phyloP scores from a whole-genome alignment of 345 rosid species.

The Corymbia maculata region DNA sequence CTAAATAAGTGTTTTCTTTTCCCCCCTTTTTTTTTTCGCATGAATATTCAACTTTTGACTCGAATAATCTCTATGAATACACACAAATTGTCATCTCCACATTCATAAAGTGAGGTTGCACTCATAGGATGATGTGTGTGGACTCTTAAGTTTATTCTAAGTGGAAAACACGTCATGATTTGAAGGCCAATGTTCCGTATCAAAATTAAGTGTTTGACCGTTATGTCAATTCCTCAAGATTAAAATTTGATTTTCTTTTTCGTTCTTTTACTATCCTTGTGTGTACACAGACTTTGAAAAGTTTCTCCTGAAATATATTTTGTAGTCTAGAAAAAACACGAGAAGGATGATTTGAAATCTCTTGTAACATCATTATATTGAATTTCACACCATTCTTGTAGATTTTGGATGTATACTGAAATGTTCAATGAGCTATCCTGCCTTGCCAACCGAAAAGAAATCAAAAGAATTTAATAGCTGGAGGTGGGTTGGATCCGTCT shows the following conservation, averaged over 20 bases:
- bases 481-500: background rate
- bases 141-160: background rate
- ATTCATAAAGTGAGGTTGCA: background rate
- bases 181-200: too few species aligned
- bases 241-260: too few species aligned
- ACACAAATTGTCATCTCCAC: background rate
- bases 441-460: background rate
- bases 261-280: background rate
- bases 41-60: background rate
- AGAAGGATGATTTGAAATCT: background rate
- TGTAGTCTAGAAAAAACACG: background rate
- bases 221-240: background rate
- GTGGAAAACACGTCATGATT: background rate
- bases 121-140: background rate
- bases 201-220: background rate
- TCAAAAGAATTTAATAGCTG: background rate
- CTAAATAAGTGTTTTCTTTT: background rate
- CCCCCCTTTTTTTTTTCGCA: background rate
- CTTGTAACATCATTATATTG: background rate
- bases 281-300: background rate
- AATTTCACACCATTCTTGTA: background rate
- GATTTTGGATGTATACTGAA: background rate
- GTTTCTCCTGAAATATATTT: background rate
- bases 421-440: background rate
- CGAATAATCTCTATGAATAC: background rate